Percentiles rank a stretch among this genome's conserved stretches.
Evolutionary conservation across 129 eudicot species (phyloP).

Genomic region (Lactuca saligna): DNA sequence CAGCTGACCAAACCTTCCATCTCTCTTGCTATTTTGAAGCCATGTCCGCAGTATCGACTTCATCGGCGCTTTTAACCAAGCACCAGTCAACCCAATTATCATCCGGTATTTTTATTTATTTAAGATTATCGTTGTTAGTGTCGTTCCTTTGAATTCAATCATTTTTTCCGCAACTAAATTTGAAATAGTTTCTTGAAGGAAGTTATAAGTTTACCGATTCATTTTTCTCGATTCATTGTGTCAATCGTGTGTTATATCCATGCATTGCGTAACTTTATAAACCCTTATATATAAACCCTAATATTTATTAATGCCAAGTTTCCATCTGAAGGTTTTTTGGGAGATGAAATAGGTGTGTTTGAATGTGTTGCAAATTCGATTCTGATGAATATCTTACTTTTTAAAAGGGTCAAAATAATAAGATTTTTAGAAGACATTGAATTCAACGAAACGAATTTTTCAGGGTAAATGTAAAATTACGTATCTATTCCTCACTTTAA

Average conservation of each 20-base stretch:
- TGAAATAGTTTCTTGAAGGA: neutral
- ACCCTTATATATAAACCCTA: slow-evolving; percentile 8
- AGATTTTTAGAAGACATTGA: neutral
- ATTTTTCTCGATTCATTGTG: neutral
- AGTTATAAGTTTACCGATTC: slow-evolving; percentile 3
- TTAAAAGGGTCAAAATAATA: neutral
- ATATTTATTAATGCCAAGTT: neutral
- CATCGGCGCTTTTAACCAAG: slow-evolving; percentile 38
- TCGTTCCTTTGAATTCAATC: neutral
- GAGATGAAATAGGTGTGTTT: neutral
- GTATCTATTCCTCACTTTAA: neutral
- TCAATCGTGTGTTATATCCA: neutral
- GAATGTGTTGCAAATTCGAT: neutral
- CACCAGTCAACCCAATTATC: slow-evolving; percentile 32
- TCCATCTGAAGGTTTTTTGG: neutral
- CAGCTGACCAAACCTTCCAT: slow-evolving; percentile 10
- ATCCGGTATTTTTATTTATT: slow-evolving; percentile 34
- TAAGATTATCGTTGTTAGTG: neutral
- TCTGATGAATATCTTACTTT: neutral
- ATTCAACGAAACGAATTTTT: neutral
- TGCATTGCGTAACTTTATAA: slow-evolving; percentile 7
- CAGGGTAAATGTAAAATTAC: slow-evolving; percentile 8
- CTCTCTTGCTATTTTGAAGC: slow-evolving; percentile 1
- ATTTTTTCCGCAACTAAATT: neutral
- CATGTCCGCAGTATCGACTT: slow-evolving; percentile 54